Percentiles rank a stretch among this genome's conserved stretches.
Evolutionary conservation across 1,284 basidiomycete genomes (phyloP).

Genomic region (Trametes sp.): DNA sequence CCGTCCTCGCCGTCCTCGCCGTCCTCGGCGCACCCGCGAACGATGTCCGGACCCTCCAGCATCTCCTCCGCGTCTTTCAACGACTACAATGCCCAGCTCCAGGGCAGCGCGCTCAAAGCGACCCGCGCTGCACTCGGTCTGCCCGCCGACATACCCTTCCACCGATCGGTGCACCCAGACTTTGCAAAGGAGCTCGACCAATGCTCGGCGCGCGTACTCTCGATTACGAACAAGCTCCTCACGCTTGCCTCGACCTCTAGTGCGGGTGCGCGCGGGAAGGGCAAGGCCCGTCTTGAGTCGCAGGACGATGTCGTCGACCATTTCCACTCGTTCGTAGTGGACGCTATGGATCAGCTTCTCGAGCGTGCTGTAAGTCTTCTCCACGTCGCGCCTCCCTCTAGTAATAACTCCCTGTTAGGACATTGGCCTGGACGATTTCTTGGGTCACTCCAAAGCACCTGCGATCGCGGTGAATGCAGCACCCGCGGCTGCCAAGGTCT

Average conservation of each 20-base stretch:
- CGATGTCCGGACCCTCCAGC: constrained; percentile 21
- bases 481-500: constrained; percentile 39
- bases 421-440: constrained; percentile 80
- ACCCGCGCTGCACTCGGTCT: constrained; percentile 66
- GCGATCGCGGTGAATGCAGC: constrained; percentile 62
- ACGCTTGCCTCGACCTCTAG: constrained; percentile 55
- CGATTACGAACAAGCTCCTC: constrained; percentile 71
- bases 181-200: constrained; percentile 73
- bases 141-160: constrained; percentile 80
- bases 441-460: constrained; percentile 75
- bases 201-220: constrained; percentile 66
- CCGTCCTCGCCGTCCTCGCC: too few species aligned
- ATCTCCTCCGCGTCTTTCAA: constrained; percentile 42
- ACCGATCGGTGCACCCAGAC: constrained; percentile 81
- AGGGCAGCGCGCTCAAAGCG: constrained; percentile 63
- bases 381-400: constrained; percentile 11
- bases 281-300: constrained; percentile 58
- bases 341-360: constrained; percentile 84
- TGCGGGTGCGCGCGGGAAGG: constrained; percentile 51
- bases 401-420: constrained; percentile 57
- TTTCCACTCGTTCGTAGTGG: constrained; percentile 81
- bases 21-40: not conserved
- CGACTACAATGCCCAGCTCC: constrained; percentile 58
- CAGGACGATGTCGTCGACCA: constrained; percentile 86
- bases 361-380: constrained; percentile 75